These are phyloP conservation scores for Gloeopeniophorella convolvens DNA, from an alignment of 768 basidiomycete genomes.

Conservation along the genomic window DNA sequence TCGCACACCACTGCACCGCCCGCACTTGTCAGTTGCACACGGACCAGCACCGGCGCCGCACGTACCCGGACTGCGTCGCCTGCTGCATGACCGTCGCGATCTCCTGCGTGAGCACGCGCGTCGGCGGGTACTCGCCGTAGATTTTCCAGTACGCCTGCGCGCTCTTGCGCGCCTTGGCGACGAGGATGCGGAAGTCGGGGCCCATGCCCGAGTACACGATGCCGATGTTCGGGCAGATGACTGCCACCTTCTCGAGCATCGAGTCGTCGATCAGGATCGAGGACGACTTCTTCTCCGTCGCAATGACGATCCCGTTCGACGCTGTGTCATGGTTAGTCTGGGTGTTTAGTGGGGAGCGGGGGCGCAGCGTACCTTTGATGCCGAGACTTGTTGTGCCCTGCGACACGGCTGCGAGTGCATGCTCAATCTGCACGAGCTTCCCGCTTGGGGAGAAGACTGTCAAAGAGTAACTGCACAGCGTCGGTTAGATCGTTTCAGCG, in stretches of 20 bases:
- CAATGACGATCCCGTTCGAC: conserved; percentile 98
- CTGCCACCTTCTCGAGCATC: conserved; percentile 94
- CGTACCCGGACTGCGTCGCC: conserved; percentile 96
- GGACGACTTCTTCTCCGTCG: conserved; percentile 98
- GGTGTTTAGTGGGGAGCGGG: conserved; percentile 16
- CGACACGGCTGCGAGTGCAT: conserved; percentile 93
- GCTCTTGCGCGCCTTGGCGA: conserved; percentile 92
- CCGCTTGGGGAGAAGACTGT: conserved; percentile 99
- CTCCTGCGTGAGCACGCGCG: conserved; percentile 92
- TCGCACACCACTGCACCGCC: conserved; percentile 95
- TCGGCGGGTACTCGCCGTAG: conserved; percentile 97
- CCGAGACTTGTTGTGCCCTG: conserved; percentile 96
- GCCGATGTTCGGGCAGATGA: conserved; percentile 98
- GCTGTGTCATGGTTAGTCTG: conserved; percentile 41
- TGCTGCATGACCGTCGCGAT: conserved; percentile 98
- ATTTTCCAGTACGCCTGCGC: conserved; percentile 99
- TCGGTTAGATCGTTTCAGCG: background rate
- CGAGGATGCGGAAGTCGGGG: conserved; percentile 93
- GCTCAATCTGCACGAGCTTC: conserved; percentile 99
- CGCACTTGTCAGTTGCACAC: conserved; percentile 1
- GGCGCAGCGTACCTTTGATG: conserved; percentile 73
- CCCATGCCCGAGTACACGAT: conserved; percentile 99
- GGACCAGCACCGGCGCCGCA: conserved; percentile 17
- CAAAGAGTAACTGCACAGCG: conserved; percentile 76
- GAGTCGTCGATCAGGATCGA: conserved; percentile 98